These are phyloP conservation scores for Epichloe baconii DNA, from an alignment of 2,329 filamentous ascomycete species.

Conservation along the genomic window DNA sequence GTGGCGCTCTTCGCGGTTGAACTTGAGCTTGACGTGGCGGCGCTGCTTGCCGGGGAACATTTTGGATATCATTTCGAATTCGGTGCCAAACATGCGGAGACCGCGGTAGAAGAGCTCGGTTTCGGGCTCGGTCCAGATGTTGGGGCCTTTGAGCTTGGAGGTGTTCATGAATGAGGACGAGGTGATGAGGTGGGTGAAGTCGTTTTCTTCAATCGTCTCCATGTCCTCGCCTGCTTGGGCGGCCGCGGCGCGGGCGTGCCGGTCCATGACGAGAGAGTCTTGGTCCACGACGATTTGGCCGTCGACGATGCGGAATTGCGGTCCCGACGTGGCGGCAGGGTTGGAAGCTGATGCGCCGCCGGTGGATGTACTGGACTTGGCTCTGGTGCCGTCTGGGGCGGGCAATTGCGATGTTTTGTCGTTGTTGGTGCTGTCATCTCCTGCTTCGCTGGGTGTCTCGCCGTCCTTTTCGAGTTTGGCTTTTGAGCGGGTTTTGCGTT, in stretches of 20 bases:
- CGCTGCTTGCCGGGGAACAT: constrained; percentile 63
- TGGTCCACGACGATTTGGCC: constrained; percentile 63
- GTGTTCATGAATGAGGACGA: constrained; percentile 50
- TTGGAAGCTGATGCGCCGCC: constrained; percentile 3
- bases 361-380: constrained; percentile 6
- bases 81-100: constrained; percentile 65
- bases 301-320: constrained; percentile 51
- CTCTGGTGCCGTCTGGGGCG: constrained; percentile 2
- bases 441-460: constrained; percentile 12
- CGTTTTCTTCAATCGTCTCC: constrained; percentile 62
- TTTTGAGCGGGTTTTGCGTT: constrained; percentile 32
- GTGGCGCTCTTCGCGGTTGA: constrained; percentile 62
- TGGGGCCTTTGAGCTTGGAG: constrained; percentile 48
- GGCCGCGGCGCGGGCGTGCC: constrained; percentile 48
- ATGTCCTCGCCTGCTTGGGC: constrained; percentile 35
- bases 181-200: constrained; percentile 61
- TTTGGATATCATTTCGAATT: constrained; percentile 67
- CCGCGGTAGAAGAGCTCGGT: constrained; percentile 67
- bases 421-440: constrained; percentile 7
- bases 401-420: constrained; percentile 7
- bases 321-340: constrained; percentile 25
- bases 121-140: constrained; percentile 57
- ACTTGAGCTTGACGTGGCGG: constrained; percentile 69
- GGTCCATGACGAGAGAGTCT: constrained; percentile 52
- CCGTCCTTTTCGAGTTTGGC: constrained; percentile 16